Conservation (phyloP, 2,329 filamentous ascomycete genomes). For the Microcera coccophila region DNA sequence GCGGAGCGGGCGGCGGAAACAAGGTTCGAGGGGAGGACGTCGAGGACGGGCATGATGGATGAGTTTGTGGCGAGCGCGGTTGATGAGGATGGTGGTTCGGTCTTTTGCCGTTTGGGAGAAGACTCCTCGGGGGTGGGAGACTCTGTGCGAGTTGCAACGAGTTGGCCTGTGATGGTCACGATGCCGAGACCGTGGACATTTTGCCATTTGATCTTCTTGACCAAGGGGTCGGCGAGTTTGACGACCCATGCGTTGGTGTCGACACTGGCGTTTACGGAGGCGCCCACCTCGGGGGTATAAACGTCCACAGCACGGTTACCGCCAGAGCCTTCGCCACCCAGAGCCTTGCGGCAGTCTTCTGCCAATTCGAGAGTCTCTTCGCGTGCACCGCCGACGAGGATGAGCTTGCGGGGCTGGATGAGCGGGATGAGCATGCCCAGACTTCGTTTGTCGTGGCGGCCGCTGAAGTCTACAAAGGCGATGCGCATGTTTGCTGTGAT, state of each 20-base stretch:
- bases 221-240: conserved; percentile 78
- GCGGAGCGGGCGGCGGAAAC: conserved; percentile 70
- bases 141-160: conserved; percentile 41
- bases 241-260: conserved; percentile 98
- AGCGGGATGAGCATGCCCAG: conserved; percentile 92
- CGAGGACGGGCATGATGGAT: conserved; percentile 46
- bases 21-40: conserved; percentile 55
- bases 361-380: conserved; percentile 78
- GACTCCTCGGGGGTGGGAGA: conserved; percentile 46
- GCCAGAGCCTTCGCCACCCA: conserved; percentile 38
- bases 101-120: conserved; percentile 49
- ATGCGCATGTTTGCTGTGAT: conserved; percentile 71
- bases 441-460: conserved; percentile 88
- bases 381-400: conserved; percentile 77
- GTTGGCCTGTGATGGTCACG: conserved; percentile 81
- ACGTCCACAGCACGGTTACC: conserved; percentile 61
- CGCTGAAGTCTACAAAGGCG: conserved; percentile 86
- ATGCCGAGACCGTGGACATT: conserved; percentile 85
- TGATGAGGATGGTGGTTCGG: conserved; percentile 29
- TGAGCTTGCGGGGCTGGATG: conserved; percentile 89
- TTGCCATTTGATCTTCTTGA: conserved; percentile 90
- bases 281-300: conserved; percentile 74
- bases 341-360: conserved; percentile 69
- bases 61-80: conserved; percentile 24
- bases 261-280: conserved; percentile 80